Percentiles rank a stretch among this genome's conserved stretches.
phyloP scores from a whole-genome alignment of 192 early-diverging fungal species.

The Coemansia sp. region DNA sequence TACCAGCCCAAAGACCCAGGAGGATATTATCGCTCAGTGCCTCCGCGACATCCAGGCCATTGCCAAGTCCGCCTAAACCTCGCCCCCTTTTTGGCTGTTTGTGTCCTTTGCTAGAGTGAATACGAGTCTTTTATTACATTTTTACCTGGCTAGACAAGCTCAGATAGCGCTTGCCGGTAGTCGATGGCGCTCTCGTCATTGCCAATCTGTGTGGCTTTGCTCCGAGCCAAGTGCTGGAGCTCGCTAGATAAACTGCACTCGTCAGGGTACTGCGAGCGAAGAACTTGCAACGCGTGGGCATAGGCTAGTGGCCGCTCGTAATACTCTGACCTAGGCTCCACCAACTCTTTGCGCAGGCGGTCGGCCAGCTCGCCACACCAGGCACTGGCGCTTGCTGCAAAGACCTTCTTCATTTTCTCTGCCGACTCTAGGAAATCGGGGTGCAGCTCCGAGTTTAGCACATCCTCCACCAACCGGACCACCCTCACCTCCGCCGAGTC shows the following conservation, averaged over 20 bases:
- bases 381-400: constrained; percentile 3
- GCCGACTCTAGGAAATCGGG: constrained; percentile 14
- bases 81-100: not conserved
- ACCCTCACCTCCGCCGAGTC: constrained; percentile 22
- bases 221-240: constrained; percentile 21
- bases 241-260: constrained; percentile 14
- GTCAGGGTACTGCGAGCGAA: constrained; percentile 15
- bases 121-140: not conserved
- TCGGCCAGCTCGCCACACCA: constrained; percentile 33
- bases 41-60: constrained; percentile 53
- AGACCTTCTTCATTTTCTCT: not conserved
- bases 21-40: constrained; percentile 53
- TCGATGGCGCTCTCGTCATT: constrained; percentile 13
- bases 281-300: constrained; percentile 20
- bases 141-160: constrained; percentile 5
- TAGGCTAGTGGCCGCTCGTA: constrained; percentile 22
- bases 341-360: constrained; percentile 13
- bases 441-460: constrained; percentile 40
- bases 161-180: constrained; percentile 32
- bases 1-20: constrained; percentile 49
- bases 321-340: not conserved
- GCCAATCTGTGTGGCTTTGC: constrained; percentile 11
- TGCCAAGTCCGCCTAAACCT: constrained; percentile 36
- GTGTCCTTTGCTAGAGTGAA: not conserved
- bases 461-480: constrained; percentile 41